phyloP scores from a whole-genome alignment of 257 asterid genomes.

The Nicotiana benthamiana region DNA sequence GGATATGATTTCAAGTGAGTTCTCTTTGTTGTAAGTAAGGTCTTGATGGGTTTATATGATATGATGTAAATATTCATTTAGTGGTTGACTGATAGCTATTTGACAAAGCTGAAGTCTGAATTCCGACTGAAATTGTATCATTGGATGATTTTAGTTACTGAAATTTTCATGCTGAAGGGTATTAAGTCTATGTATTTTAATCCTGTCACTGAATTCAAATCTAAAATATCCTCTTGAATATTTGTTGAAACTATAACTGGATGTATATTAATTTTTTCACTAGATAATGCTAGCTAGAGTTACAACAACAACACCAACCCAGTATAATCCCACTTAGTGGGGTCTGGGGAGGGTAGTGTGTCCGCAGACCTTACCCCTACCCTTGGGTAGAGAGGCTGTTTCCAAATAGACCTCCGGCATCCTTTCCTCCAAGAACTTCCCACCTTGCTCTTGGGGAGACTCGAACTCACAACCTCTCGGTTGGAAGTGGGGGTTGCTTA shows the following conservation, averaged over 20 bases:
- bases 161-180: not conserved
- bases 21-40: slow-evolving; percentile 9
- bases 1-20: slow-evolving; percentile 98
- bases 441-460: too few species aligned
- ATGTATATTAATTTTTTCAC: not conserved
- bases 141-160: not conserved
- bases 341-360: too few species aligned
- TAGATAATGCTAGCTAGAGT: not conserved
- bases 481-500: too few species aligned
- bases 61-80: not conserved
- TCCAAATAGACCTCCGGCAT: too few species aligned
- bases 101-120: not conserved
- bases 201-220: not conserved
- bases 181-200: not conserved
- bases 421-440: too few species aligned
- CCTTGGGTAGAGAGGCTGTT: too few species aligned
- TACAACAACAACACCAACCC: too few species aligned
- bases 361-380: too few species aligned
- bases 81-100: not conserved
- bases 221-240: not conserved
- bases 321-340: too few species aligned
- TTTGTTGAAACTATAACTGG: not conserved
- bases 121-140: not conserved
- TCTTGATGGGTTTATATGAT: not conserved
- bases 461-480: too few species aligned